These are phyloP conservation scores for Sclerotinia sclerotiorum DNA, from an alignment of 2,329 filamentous ascomycete genomes.

Conservation along the genomic window DNA sequence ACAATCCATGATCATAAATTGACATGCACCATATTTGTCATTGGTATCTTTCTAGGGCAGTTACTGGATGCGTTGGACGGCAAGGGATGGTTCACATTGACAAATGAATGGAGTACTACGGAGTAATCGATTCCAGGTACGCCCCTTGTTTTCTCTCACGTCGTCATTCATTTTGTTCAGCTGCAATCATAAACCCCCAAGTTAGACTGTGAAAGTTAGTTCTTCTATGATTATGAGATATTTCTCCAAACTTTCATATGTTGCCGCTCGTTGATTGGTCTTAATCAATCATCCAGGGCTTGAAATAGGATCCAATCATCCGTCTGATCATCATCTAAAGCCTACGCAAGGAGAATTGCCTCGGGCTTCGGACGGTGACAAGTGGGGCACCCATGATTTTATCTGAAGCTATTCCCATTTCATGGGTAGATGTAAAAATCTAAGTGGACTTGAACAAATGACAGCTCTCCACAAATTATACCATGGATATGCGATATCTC, in stretches of 20 bases:
- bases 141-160: background rate
- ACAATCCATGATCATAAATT: background rate
- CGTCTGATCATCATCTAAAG: background rate
- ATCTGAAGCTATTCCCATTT: slow-evolving; percentile 23
- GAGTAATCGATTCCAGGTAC: background rate
- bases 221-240: background rate
- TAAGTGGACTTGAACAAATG: slow-evolving; percentile 7
- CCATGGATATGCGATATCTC: slow-evolving; percentile 3
- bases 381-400: background rate
- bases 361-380: background rate
- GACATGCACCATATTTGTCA: background rate
- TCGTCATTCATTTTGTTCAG: background rate
- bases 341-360: background rate
- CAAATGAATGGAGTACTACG: background rate
- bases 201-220: background rate
- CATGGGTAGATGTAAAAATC: slow-evolving; percentile 19
- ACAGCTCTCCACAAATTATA: slow-evolving; percentile 13
- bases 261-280: background rate
- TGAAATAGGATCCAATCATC: background rate
- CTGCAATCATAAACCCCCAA: background rate
- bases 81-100: background rate
- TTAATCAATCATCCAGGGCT: background rate
- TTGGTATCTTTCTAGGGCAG: background rate
- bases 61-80: background rate
- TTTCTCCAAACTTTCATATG: background rate